Percentiles rank a stretch among this genome's conserved stretches.
Conservation (phyloP, 106 monocot species). For the Posidonia australis region DNA sequence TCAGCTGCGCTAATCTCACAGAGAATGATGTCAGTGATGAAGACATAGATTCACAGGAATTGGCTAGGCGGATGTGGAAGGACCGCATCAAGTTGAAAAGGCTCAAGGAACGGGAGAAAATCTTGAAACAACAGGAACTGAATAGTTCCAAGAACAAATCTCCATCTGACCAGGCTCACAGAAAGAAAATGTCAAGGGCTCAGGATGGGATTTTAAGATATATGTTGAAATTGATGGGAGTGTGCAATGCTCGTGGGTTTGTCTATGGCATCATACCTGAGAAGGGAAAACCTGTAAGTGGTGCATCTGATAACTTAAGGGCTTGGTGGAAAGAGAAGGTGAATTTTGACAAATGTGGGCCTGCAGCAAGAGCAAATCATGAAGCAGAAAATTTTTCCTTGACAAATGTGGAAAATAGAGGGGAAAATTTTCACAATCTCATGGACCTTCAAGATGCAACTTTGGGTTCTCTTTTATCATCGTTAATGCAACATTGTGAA, state of each 20-base stretch:
- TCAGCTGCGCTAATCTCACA: too few relatives aligned
- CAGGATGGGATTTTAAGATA: slow-evolving; percentile 90
- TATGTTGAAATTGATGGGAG: slow-evolving; percentile 88
- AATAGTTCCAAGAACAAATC: neutral
- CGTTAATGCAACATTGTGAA: slow-evolving; percentile 83
- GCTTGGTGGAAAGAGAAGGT: slow-evolving; percentile 98
- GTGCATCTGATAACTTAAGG: slow-evolving; percentile 78
- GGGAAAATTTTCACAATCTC: slow-evolving; percentile 32
- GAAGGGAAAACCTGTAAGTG: too few relatives aligned
- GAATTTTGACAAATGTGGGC: slow-evolving; percentile 85
- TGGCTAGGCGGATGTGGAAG: too few relatives aligned
- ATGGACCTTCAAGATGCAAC: slow-evolving; percentile 90
- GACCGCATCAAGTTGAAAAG: too few relatives aligned
- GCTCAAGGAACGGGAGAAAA: slow-evolving; percentile 7
- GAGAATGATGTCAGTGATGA: too few relatives aligned
- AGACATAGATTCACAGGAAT: too few relatives aligned
- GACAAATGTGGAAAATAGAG: slow-evolving; percentile 19
- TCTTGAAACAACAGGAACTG: neutral
- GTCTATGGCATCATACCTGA: slow-evolving; percentile 92
- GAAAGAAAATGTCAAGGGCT: slow-evolving; percentile 77
- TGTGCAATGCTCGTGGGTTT: slow-evolving; percentile 77
- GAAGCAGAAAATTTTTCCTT: slow-evolving; percentile 46
- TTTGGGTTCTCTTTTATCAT: slow-evolving; percentile 69
- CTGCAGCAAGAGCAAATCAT: slow-evolving; percentile 57
- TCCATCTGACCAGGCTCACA: slow-evolving; percentile 42